These are phyloP conservation scores for Grigorovia jiainica DNA, from an alignment of 805 yeast species.

Conservation along the genomic window DNA sequence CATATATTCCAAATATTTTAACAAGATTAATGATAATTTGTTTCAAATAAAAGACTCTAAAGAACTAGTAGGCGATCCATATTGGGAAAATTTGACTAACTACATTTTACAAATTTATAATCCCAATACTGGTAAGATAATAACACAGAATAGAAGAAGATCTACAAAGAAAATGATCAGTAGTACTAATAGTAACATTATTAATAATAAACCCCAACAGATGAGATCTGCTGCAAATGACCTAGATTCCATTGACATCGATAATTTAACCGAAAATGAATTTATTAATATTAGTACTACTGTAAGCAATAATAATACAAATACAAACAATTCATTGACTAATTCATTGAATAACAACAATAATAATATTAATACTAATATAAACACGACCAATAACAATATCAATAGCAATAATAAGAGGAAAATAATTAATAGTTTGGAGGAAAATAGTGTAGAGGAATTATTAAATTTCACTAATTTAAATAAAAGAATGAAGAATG, in stretches of 20 bases:
- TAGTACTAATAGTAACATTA: background rate
- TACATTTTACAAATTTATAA: conserved; percentile 22
- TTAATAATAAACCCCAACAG: background rate
- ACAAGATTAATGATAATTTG: conserved; percentile 20
- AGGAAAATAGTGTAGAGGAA: conserved; percentile 25
- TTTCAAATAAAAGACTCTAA: conserved; percentile 25
- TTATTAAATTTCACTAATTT: conserved; percentile 21
- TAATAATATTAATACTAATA: background rate
- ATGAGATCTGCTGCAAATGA: too few relatives aligned
- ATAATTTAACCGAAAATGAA: conserved; percentile 4
- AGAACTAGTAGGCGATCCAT: conserved; percentile 20
- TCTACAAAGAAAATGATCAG: conserved; percentile 2
- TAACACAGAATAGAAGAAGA: conserved; percentile 14
- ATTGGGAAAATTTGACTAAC: conserved; percentile 22
- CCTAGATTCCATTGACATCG: background rate
- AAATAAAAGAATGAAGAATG: conserved; percentile 12
- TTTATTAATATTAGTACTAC: conserved; percentile 6
- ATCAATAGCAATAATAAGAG: conserved; percentile 9
- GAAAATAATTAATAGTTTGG: conserved; percentile 20
- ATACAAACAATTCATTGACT: background rate
- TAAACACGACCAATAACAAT: background rate
- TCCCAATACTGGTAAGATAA: conserved; percentile 22
- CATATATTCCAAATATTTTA: conserved; percentile 25
- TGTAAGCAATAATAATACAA: conserved; percentile 4
- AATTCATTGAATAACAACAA: conserved; percentile 2